Evolutionary conservation across 1,139 yeast species (phyloP), one percentile per base, ranked within the genome.

Genomic region (Kodamaea suecica): DNA sequence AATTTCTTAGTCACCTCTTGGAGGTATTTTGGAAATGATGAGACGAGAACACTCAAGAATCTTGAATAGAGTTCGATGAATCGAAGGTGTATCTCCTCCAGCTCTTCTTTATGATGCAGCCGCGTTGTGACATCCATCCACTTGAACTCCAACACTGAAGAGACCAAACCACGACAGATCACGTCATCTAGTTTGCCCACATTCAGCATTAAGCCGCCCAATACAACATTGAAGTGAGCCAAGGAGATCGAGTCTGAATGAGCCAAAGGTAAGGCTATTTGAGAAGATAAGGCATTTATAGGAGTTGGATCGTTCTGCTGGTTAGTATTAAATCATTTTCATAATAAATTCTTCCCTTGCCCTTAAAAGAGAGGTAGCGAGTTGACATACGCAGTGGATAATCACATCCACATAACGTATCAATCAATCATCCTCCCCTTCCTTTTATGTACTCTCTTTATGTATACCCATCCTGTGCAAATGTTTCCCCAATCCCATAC

Each of bases 11-110:
- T 78, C n/a, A 90, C 87, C 41, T 84, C 94, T 44, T 76, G 75
- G 76, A 94, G 79, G 84, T 95, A 90, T 57, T 81, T 84, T 5
- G 97, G 97, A 41, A 82, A 71, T 27, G 94, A 84, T 4, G 95
- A 83, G 27, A 90, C 87, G 38, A 92, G 68, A 19, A 88, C 86
- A 31, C 79, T 72, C 37, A 86, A 63, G 57, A 92, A 92, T 35
- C 80, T 81, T 30, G 84, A 73, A 45, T 69, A 68, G 67, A 84
- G 42, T 61, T 72, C 55, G 57, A 64, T 40, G 71, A 70, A 62
- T 66, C 63, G 31, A 43, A 43, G 14, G 53, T 51, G 38, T 57
- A 64, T 15, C 10, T 29, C 29, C 6, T 36, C 35, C 62, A 52
- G 39, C 43, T 43, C 42, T 12, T 40, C 41, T 20, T 43, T 35